Evolutionary conservation across 495 filamentous ascomycete species (phyloP).

Genomic region (Trypethelium eluteriae): DNA sequence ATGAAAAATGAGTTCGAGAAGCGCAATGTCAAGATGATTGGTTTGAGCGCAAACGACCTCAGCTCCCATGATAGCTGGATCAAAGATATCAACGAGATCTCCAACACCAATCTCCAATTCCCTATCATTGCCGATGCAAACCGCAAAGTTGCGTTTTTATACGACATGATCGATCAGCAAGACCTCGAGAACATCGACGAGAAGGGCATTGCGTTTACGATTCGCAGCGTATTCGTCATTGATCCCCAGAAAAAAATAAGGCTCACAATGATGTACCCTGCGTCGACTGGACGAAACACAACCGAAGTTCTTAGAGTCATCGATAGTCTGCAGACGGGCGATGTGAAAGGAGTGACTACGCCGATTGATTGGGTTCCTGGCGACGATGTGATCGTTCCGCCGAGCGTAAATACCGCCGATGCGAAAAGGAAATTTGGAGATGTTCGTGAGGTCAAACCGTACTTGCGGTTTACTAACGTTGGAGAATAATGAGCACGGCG

Average conservation of each 20-base stretch:
- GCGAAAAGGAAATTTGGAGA: slow-evolving; percentile 61
- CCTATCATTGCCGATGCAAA: slow-evolving; percentile 63
- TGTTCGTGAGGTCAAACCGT: slow-evolving; percentile 58
- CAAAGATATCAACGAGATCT: slow-evolving; percentile 58
- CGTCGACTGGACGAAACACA: slow-evolving; percentile 57
- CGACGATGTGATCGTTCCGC: slow-evolving; percentile 62
- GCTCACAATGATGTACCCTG: slow-evolving; percentile 61
- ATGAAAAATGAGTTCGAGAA: slow-evolving; percentile 54
- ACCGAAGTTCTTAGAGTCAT: slow-evolving; percentile 59
- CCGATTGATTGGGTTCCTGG: slow-evolving; percentile 59
- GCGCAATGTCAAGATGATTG: slow-evolving; percentile 60
- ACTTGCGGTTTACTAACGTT: slow-evolving; percentile 34
- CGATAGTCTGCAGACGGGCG: slow-evolving; percentile 57
- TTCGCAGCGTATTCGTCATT: slow-evolving; percentile 63
- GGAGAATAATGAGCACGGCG: slow-evolving; percentile 1
- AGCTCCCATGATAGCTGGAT: slow-evolving; percentile 55
- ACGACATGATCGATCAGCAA: slow-evolving; percentile 57
- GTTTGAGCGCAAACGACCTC: slow-evolving; percentile 52
- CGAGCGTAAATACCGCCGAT: slow-evolving; percentile 53
- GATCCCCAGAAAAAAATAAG: slow-evolving; percentile 64
- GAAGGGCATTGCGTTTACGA: slow-evolving; percentile 58
- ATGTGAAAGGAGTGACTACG: slow-evolving; percentile 55
- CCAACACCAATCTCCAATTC: slow-evolving; percentile 49
- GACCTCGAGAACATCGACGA: slow-evolving; percentile 50
- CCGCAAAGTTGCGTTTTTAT: slow-evolving; percentile 56